Conservation (phyloP, 2,329 filamentous ascomycete species). For the Aspergillus sp. region DNA sequence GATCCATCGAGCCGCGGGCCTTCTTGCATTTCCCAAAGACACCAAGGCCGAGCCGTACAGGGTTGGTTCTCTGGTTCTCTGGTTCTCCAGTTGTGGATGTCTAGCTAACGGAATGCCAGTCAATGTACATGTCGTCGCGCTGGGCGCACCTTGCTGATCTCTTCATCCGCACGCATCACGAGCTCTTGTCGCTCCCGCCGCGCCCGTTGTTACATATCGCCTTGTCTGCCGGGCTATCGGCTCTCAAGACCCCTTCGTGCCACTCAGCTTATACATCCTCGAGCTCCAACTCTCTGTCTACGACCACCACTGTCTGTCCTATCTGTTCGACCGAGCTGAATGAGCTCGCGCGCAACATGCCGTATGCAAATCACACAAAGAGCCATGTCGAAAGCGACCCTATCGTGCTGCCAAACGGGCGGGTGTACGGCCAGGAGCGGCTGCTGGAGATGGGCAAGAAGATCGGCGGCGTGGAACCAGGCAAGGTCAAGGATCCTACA, state of each 20-base stretch:
- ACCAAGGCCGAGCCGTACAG: slow-evolving; percentile 52
- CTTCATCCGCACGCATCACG: slow-evolving; percentile 80
- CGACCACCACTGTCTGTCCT: slow-evolving; percentile 72
- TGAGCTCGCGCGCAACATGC: slow-evolving; percentile 75
- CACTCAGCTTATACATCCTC: slow-evolving; percentile 58
- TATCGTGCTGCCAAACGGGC: slow-evolving; percentile 74
- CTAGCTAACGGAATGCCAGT: slow-evolving; percentile 38
- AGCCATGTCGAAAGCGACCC: slow-evolving; percentile 84
- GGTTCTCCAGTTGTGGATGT: neutral
- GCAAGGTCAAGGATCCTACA: slow-evolving; percentile 66
- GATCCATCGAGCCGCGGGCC: slow-evolving; percentile 63
- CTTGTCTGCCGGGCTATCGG: slow-evolving; percentile 80
- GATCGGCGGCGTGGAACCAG: slow-evolving; percentile 53
- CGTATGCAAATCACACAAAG: slow-evolving; percentile 91
- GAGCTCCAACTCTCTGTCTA: slow-evolving; percentile 42
- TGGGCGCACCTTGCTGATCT: slow-evolving; percentile 69
- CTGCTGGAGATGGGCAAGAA: slow-evolving; percentile 72
- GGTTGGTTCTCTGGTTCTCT: slow-evolving; percentile 31
- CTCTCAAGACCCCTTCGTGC: slow-evolving; percentile 90
- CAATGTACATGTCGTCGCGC: slow-evolving; percentile 62
- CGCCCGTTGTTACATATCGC: slow-evolving; percentile 83
- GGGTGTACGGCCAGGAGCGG: slow-evolving; percentile 69
- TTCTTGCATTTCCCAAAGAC: slow-evolving; percentile 64
- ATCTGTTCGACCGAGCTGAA: slow-evolving; percentile 96
- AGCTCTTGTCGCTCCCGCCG: slow-evolving; percentile 69